phyloP scores from a whole-genome alignment of 371 early-diverging fungal genomes.

The Umbelopsis sp. region DNA sequence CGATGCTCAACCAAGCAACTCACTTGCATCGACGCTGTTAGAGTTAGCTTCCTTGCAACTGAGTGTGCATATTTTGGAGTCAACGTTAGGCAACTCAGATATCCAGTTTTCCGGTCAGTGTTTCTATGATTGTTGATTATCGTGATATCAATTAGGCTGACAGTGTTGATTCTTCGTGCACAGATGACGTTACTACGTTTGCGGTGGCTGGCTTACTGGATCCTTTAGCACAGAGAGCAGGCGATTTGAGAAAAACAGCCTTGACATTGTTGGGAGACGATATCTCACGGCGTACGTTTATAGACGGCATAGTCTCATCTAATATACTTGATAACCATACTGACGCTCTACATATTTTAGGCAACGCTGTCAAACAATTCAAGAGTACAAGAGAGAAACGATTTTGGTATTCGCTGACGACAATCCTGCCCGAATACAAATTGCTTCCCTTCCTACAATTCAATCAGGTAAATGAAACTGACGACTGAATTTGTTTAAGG shows the following conservation, averaged over 20 bases:
- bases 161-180: not conserved
- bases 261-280: slow-evolving; percentile 28
- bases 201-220: slow-evolving; percentile 50
- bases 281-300: slow-evolving; percentile 33
- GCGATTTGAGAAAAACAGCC: slow-evolving; percentile 30
- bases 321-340: not conserved
- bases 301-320: not conserved
- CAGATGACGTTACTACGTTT: slow-evolving; percentile 26
- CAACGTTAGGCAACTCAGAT: slow-evolving; percentile 39
- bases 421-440: slow-evolving; percentile 47
- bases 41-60: slow-evolving; percentile 47
- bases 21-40: slow-evolving; percentile 40
- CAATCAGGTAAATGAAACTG: slow-evolving; percentile 32
- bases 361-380: slow-evolving; percentile 39
- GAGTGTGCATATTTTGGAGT: slow-evolving; percentile 38
- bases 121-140: not conserved
- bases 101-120: slow-evolving; percentile 31
- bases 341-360: slow-evolving; percentile 18
- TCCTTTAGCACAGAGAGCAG: slow-evolving; percentile 42
- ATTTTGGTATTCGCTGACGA: slow-evolving; percentile 60
- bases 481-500: not conserved
- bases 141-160: not conserved
- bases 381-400: slow-evolving; percentile 53
- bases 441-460: slow-evolving; percentile 51
- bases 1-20: slow-evolving; percentile 34